Evolutionary conservation across 495 filamentous ascomycete species (phyloP).

Genomic region (Lentithecium fluviatile): DNA sequence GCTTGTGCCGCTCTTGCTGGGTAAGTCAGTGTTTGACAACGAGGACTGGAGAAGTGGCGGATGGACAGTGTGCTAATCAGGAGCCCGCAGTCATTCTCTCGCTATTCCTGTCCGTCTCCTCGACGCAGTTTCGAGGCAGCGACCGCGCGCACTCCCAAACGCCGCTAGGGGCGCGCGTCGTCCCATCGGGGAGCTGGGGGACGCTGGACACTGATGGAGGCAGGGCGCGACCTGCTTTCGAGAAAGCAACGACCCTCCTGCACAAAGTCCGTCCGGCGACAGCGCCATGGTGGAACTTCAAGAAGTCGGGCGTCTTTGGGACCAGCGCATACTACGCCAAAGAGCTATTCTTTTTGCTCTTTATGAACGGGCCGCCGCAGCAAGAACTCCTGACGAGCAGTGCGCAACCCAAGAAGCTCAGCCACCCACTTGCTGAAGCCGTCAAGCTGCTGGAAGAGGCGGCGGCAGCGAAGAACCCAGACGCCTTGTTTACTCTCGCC

Average conservation of each 20-base stretch:
- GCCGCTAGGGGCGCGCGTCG: constrained; percentile 12
- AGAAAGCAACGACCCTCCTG: constrained; percentile 41
- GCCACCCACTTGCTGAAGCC: constrained; percentile 48
- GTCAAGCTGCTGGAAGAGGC: constrained; percentile 74
- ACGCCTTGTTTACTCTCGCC: constrained; percentile 86
- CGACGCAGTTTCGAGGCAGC: constrained; percentile 14
- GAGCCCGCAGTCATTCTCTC: constrained; percentile 21
- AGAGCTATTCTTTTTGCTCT: constrained; percentile 47
- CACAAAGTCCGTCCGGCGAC: constrained; percentile 39
- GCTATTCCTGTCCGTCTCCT: constrained; percentile 20
- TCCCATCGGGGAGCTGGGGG: constrained; percentile 22
- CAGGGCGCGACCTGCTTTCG: constrained; percentile 24
- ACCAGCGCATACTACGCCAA: constrained; percentile 47
- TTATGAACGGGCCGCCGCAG: constrained; percentile 46
- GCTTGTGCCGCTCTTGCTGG: constrained; percentile 35
- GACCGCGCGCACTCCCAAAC: constrained; percentile 19
- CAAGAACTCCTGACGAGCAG: constrained; percentile 37
- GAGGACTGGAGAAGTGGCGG: background rate
- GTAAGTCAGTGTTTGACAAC: constrained; percentile 29
- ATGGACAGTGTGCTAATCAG: no score
- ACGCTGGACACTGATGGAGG: constrained; percentile 14
- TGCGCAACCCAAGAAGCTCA: constrained; percentile 38
- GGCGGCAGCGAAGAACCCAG: constrained; percentile 70
- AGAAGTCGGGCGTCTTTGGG: constrained; percentile 43
- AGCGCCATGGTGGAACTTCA: constrained; percentile 38